Base-by-base conservation (phyloP, 176 grass and related monocot genomes). In the Aegilops umbellulata region DNA sequence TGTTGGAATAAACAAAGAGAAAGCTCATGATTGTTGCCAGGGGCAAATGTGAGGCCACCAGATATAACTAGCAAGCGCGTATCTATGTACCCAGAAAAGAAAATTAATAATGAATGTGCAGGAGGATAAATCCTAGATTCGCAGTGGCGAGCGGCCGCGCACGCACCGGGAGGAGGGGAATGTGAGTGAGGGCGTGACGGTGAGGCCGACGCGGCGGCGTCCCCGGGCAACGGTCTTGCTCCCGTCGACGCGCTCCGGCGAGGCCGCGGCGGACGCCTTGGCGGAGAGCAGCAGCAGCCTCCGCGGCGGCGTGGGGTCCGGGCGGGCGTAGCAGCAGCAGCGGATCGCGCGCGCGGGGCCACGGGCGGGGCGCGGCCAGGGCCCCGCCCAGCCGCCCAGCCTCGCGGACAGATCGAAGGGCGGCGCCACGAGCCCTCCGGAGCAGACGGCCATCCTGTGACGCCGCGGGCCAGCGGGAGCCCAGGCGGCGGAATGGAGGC, bases 141-240 rank as follows among this genome's bases (percentile, higher is more conserved):
- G n/a, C 15, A 71, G 20, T 77, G 69, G 49, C 29, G 16, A 77
- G 53, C 14, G 65, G 64, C 3, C 58, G 32, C 78, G n/a, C 47
- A 75, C 82, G 87, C 88, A 97, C 92, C 95, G 92, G 29, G 58
- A 87, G 12, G 90, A 86, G 60, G 88, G 80, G 86, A 94, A 91
- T 1, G 90, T 75, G 81, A 94, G 84, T 1, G 87, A 53, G 0
- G 89, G 91, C 72, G 86, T 60, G 31, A 80, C 78, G 15, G 76
- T 87, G 60, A 91, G 81, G 34, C 73, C 46, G 31, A 64, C 63
- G 79, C 89, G 90, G 38, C 92, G 76, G 1, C 60, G 72, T 34
- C 77, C 83, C 6, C 76, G 83, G 14, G 87, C 81, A 17, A 75
- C 57, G 8, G 78, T 46, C 46, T 90, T 93, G 79, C 67, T 95